Percentiles rank a stretch among this genome's conserved stretches.
These are phyloP conservation scores for Populus tremula DNA, from an alignment of 345 rosid genomes.

Conservation along the genomic window DNA sequence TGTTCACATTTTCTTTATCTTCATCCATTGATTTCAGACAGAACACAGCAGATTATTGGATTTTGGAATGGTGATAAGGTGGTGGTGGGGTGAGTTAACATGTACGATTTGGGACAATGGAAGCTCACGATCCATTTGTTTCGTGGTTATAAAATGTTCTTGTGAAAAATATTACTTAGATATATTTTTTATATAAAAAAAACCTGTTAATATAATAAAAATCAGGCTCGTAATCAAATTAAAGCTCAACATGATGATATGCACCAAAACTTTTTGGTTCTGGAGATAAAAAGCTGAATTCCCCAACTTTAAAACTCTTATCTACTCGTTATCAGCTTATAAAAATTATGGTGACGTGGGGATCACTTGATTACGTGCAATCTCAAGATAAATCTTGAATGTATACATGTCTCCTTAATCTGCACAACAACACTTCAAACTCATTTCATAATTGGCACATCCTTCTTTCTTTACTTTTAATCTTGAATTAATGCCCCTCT, in stretches of 20 bases:
- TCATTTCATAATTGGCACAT: not conserved
- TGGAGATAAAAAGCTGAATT: not conserved
- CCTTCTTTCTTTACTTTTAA: not conserved
- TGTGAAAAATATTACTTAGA: no score
- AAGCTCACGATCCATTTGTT: no score
- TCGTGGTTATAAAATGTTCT: no score
- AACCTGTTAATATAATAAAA: no score
- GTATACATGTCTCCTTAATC: not conserved
- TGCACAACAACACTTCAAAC: not conserved
- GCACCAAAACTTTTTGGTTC: not conserved
- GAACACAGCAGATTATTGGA: constrained; percentile 20
- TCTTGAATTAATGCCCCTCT: not conserved
- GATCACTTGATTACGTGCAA: constrained; percentile 9
- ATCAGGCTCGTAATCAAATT: no score
- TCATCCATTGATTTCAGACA: constrained; percentile 13
- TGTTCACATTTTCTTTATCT: not conserved
- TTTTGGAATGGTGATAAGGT: constrained; percentile 22
- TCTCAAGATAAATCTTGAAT: not conserved
- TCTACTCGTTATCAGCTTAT: no score
- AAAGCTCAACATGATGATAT: not conserved
- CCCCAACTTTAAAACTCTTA: not conserved
- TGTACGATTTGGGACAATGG: not conserved
- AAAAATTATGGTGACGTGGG: not conserved
- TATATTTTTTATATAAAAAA: no score
- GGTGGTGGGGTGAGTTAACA: constrained; percentile 25